Percentiles rank a stretch among this genome's conserved stretches.
These are phyloP conservation scores for Irpex lacteus DNA, from an alignment of 1,284 basidiomycete genomes.

Conservation along the genomic window DNA sequence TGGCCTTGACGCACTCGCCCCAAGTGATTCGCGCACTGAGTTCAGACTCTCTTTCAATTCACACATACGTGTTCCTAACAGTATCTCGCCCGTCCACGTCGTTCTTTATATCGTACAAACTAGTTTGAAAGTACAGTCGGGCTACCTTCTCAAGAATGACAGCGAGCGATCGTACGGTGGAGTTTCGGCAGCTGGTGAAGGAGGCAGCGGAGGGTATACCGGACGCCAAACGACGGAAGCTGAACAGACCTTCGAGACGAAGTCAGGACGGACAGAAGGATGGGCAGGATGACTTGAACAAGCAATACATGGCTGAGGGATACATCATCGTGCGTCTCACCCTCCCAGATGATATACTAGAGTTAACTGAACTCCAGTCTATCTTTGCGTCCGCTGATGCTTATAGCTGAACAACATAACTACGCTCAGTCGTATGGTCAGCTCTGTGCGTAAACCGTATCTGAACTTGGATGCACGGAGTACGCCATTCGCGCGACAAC, in stretches of 20 bases:
- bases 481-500: conserved; percentile 46
- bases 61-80: neutral
- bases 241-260: conserved; percentile 33
- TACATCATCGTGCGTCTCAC: conserved; percentile 61
- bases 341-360: neutral
- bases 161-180: conserved; percentile 48
- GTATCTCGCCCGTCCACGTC: neutral
- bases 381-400: neutral
- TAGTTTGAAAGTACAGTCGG: no score
- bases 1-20: neutral
- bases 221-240: conserved; percentile 51
- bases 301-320: conserved; percentile 70
- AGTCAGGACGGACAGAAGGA: conserved; percentile 31
- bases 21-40: neutral
- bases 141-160: conserved; percentile 16
- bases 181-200: conserved; percentile 53
- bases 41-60: neutral
- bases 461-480: conserved; percentile 67
- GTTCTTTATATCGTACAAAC: neutral
- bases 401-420: conserved; percentile 68
- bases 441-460: conserved; percentile 73
- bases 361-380: neutral
- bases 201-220: conserved; percentile 43
- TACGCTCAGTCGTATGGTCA: conserved; percentile 67
- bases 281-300: conserved; percentile 45